Percentiles rank a stretch among this genome's conserved stretches.
These are phyloP conservation scores for Lactarius hengduanensis DNA, from an alignment of 768 basidiomycete species.

Conservation along the genomic window DNA sequence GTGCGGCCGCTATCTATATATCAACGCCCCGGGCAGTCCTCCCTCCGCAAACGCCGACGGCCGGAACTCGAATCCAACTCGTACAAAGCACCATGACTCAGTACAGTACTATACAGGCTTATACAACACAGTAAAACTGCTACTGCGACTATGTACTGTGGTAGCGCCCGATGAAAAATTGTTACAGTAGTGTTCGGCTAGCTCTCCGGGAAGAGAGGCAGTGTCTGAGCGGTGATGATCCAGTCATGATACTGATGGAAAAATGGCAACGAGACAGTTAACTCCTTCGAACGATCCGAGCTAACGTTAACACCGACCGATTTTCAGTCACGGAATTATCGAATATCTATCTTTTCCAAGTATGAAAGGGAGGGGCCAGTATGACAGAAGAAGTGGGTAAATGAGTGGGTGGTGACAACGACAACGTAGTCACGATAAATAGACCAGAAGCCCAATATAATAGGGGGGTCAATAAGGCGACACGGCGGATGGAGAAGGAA, in stretches of 20 bases:
- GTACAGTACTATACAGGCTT: too few relatives aligned
- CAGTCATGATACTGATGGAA: not conserved
- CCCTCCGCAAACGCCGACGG: not conserved
- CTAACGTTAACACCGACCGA: not conserved
- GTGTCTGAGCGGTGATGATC: not conserved
- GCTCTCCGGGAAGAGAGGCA: not conserved
- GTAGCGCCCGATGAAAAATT: not conserved
- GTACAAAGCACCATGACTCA: too few relatives aligned
- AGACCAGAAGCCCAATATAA: slow-evolving; percentile 4
- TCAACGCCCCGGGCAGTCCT: too few relatives aligned
- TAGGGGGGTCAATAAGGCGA: slow-evolving; percentile 3
- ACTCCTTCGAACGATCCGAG: not conserved
- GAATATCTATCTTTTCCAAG: slow-evolving; percentile 13
- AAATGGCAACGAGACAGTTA: not conserved
- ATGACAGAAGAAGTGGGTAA: not conserved
- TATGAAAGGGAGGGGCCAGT: slow-evolving; percentile 3
- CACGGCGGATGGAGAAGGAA: slow-evolving; percentile 7
- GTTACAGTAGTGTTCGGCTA: not conserved
- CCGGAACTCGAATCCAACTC: not conserved
- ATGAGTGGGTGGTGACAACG: slow-evolving; percentile 14
- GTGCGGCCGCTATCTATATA: too few relatives aligned
- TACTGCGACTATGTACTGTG: too few relatives aligned
- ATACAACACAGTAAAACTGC: too few relatives aligned
- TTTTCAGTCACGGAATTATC: slow-evolving; percentile 11
- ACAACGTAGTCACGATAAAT: slow-evolving; percentile 17